Percentiles rank a stretch among this genome's conserved stretches.
These are phyloP conservation scores for Suhomyces ambrosiae DNA, from an alignment of 1,139 yeast species.

Conservation along the genomic window DNA sequence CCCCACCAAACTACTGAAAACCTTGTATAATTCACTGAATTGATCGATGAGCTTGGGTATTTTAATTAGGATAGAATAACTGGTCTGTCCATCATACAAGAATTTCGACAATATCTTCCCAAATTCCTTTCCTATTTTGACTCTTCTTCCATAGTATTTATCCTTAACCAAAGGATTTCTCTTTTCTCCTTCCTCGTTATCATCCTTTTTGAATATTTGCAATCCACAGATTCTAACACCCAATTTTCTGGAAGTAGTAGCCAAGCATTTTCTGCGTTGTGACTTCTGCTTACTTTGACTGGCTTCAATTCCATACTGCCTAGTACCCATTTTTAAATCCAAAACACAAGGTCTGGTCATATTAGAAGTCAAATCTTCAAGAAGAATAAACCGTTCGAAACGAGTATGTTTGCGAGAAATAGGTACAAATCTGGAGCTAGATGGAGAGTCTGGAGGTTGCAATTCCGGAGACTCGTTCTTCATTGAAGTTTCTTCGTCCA, in stretches of 20 bases:
- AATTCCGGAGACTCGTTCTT: constrained; percentile 2
- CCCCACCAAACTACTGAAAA: constrained; percentile 62
- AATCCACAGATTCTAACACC: constrained; percentile 97
- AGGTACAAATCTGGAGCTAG: neutral
- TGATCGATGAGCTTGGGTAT: constrained; percentile 67
- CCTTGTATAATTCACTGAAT: constrained; percentile 56
- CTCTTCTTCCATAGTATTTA: constrained; percentile 87
- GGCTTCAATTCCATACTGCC: constrained; percentile 98
- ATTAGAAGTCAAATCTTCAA: constrained; percentile 87
- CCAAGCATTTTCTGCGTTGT: constrained; percentile 77
- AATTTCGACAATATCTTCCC: constrained; percentile 72
- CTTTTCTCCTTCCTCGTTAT: constrained; percentile 3
- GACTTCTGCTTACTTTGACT: constrained; percentile 68
- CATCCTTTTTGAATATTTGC: constrained; percentile 44
- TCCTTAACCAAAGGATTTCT: constrained; percentile 57
- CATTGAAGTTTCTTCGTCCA: constrained; percentile 30
- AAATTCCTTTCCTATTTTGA: constrained; percentile 76
- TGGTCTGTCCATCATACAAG: constrained; percentile 70
- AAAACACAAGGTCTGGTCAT: constrained; percentile 86
- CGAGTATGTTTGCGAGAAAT: constrained; percentile 42
- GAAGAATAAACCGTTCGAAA: constrained; percentile 79
- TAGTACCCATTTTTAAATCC: constrained; percentile 96
- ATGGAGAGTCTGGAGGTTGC: neutral
- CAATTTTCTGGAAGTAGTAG: constrained; percentile 76
- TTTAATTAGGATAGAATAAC: constrained; percentile 63